Evolutionary conservation across 345 rosid genomes (phyloP).

Genomic region (Salix udensis): DNA sequence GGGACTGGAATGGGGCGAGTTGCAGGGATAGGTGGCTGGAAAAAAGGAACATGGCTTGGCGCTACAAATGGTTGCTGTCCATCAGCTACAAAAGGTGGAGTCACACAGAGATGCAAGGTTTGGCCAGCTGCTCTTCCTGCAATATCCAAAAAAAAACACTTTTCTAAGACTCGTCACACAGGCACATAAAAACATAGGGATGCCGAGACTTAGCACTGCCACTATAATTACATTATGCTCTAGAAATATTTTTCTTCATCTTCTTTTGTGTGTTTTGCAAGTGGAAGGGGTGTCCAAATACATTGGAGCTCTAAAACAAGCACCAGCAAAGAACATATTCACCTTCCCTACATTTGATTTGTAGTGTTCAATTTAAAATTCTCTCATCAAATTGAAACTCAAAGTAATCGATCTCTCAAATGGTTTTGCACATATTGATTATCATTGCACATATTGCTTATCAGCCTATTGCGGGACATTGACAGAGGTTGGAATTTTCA

Average conservation of each 20-base stretch:
- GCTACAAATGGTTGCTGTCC: slow-evolving; percentile 42
- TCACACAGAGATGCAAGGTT: slow-evolving; percentile 38
- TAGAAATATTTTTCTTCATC: not conserved
- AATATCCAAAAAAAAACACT: not conserved
- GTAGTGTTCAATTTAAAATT: not conserved
- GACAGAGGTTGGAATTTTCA: not conserved
- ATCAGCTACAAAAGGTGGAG: slow-evolving; percentile 38
- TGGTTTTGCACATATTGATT: not conserved
- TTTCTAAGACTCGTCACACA: not conserved
- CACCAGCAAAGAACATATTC: not conserved
- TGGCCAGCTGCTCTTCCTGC: slow-evolving; percentile 39
- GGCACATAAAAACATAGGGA: not conserved
- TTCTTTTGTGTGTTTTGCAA: not conserved
- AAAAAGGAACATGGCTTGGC: slow-evolving; percentile 36
- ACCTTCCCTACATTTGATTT: not conserved
- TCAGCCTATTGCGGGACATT: not conserved
- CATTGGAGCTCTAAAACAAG: not conserved
- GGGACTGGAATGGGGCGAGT: slow-evolving; percentile 33
- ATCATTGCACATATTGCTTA: not conserved
- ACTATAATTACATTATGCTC: not conserved
- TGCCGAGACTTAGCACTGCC: not conserved
- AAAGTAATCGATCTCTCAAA: not conserved
- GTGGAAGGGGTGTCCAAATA: not conserved
- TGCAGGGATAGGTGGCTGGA: slow-evolving; percentile 44
- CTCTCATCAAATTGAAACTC: not conserved